Evolutionary conservation across 768 basidiomycete species (phyloP).

Genomic region (Royoungia palumana): DNA sequence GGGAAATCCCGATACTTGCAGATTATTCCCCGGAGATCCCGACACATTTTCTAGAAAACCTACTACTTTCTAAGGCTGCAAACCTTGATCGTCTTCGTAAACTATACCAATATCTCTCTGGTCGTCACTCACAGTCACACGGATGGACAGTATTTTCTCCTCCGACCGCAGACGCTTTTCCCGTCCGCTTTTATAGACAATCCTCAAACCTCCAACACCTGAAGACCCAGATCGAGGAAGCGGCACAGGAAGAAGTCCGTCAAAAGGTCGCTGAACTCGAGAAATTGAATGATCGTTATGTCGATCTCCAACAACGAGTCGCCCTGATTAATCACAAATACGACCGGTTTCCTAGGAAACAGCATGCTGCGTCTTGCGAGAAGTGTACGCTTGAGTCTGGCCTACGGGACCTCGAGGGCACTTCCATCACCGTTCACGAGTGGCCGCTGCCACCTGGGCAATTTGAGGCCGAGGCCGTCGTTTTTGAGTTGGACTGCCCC

Average conservation of each 20-base stretch:
- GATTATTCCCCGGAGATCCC: constrained; percentile 48
- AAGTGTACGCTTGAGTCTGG: constrained; percentile 28
- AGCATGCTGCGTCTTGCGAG: constrained; percentile 8
- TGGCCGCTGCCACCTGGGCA: constrained; percentile 42
- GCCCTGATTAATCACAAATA: background rate
- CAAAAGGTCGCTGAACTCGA: constrained; percentile 29
- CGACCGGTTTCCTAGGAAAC: background rate
- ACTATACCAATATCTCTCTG: constrained; percentile 30
- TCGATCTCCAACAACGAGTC: background rate
- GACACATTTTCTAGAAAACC: constrained; percentile 32
- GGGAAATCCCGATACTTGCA: constrained; percentile 35
- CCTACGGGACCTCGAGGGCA: constrained; percentile 14
- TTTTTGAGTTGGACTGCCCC: constrained; percentile 44
- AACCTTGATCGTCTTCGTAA: constrained; percentile 28
- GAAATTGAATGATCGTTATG: constrained; percentile 9
- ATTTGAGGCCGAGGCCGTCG: constrained; percentile 19
- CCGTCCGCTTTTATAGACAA: constrained; percentile 31
- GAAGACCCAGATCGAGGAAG: constrained; percentile 26
- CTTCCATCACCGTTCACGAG: constrained; percentile 39
- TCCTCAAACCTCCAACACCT: constrained; percentile 20
- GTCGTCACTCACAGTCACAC: constrained; percentile 21
- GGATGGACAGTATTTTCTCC: constrained; percentile 35
- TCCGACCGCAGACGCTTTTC: constrained; percentile 22
- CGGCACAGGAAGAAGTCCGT: constrained; percentile 18
- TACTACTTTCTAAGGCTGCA: constrained; percentile 38